Base-by-base conservation (phyloP, 495 filamentous ascomycete genomes). In the Pyrenula aspistea region DNA sequence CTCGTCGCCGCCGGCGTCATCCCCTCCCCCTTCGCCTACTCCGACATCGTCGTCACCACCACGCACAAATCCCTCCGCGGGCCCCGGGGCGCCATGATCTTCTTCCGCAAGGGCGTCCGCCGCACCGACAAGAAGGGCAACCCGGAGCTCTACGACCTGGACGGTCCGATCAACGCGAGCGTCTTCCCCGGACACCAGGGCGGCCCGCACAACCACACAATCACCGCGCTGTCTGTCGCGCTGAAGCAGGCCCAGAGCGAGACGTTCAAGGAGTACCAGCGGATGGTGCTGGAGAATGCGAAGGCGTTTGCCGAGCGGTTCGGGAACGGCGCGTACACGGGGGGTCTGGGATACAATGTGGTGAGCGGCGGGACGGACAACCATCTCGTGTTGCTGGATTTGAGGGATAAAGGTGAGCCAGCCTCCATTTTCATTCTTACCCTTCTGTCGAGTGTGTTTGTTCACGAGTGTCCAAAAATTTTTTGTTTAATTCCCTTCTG, bases 101-200 rank as follows among this genome's bases (percentile, higher is more conserved):
- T 98, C 80, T 97, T 83, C 81, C 87, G 93, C 59, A 90, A 87
- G 63, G 93, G 93, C 53, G 84, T 96, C 42, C 81, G 93, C 56
- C 80, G 84, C 68, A 86, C 84, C 22, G 84, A 95, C 66, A 96
- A 96, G 77, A 90, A 86, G 59, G 91, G 91, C 47, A 85, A 85
- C 59, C 72, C 88, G 64, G 85, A 86, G 55, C 74, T 89, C 64
- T 98, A 96, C 72, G 86, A 96, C 63, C 83, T 98, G 52, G 93
- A 98, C 73, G 82, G 80, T 60, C 88, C 91, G 49, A 97, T 98
- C 74, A 98, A 98, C 69, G 77, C 83, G 53, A 96, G 94, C 10
- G 94, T 98, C 58, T 98, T 98, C 79, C 93, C 93, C n/a, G 93
- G 94, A 25, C 93, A 98, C 71, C 93, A 98, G 66, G 93, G 93